phyloP scores from a whole-genome alignment of 2,329 filamentous ascomycete genomes.

The Cladophialophora bantiana region DNA sequence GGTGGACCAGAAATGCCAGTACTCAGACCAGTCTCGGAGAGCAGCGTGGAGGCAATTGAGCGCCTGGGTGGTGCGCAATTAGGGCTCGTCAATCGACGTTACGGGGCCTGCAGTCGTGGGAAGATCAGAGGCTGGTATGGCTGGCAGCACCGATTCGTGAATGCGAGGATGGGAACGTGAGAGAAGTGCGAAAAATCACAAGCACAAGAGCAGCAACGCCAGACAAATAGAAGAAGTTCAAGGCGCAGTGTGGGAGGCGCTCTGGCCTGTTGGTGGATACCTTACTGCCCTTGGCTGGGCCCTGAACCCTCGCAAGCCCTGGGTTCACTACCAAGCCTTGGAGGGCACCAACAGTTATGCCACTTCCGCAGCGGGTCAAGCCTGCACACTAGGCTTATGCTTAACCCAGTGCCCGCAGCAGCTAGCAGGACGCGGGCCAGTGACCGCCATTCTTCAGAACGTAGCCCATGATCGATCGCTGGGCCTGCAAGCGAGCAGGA shows the following conservation, averaged over 20 bases:
- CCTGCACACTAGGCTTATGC: conserved; percentile 23
- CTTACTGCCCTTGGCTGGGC: conserved; percentile 1
- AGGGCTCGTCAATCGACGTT: conserved; percentile 2
- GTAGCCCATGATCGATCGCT: conserved; percentile 3
- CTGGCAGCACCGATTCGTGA: conserved; percentile 1
- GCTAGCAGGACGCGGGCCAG: conserved; percentile 19
- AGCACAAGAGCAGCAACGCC: not conserved
- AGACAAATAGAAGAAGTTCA: conserved; percentile 11
- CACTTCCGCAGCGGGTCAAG: conserved; percentile 21
- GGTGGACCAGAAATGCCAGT: conserved; percentile 19
- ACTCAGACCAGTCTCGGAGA: conserved; percentile 17
- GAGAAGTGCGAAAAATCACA: not conserved
- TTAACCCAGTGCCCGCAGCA: conserved; percentile 21
- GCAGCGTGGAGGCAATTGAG: conserved; percentile 11
- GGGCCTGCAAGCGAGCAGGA: conserved; percentile 2
- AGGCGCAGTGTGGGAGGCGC: conserved; percentile 4
- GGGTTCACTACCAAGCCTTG: not conserved
- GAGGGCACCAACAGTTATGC: conserved; percentile 7
- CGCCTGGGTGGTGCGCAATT: not conserved
- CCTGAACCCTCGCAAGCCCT: not conserved
- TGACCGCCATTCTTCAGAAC: conserved; percentile 2
- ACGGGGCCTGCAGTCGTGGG: not conserved
- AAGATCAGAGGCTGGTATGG: not conserved
- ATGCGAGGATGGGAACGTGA: not conserved
- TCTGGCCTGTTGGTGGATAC: not conserved